Percentiles rank a stretch among this genome's conserved stretches.
These are phyloP conservation scores for Bipolaris victoriae DNA, from an alignment of 2,329 filamentous ascomycete genomes.

Conservation along the genomic window DNA sequence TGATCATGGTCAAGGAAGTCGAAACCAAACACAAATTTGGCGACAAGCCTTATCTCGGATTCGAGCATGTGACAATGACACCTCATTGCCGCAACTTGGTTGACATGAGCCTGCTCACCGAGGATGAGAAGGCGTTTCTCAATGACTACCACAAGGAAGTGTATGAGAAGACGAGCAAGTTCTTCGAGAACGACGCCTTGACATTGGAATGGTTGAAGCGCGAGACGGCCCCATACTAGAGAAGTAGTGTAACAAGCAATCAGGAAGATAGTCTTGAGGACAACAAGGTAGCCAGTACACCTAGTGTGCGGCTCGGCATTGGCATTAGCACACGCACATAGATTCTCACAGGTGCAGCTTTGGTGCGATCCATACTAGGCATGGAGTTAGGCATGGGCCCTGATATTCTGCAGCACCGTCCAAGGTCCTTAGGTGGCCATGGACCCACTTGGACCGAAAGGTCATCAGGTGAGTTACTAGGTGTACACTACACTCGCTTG, in stretches of 20 bases:
- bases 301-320: slow-evolving; percentile 22
- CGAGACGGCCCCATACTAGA: slow-evolving; percentile 71
- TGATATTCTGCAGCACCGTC: slow-evolving; percentile 20
- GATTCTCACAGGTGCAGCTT: slow-evolving; percentile 23
- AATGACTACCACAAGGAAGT: slow-evolving; percentile 86
- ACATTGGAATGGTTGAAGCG: slow-evolving; percentile 82
- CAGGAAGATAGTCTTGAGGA: slow-evolving; percentile 1
- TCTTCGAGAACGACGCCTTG: slow-evolving; percentile 74
- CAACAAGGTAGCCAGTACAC: slow-evolving; percentile 17
- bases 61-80: slow-evolving; percentile 97
- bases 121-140: slow-evolving; percentile 80
- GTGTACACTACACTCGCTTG: too few species aligned
- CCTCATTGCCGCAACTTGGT: slow-evolving; percentile 92
- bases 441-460: slow-evolving; percentile 13
- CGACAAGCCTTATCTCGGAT: slow-evolving; percentile 91
- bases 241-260: slow-evolving; percentile 1
- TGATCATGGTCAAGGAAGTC: slow-evolving; percentile 89
- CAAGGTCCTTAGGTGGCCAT: slow-evolving; percentile 16
- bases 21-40: slow-evolving; percentile 87
- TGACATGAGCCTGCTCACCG: slow-evolving; percentile 73
- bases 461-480: slow-evolving; percentile 7
- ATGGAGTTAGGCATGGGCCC: slow-evolving; percentile 18
- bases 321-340: slow-evolving; percentile 3
- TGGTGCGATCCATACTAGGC: slow-evolving; percentile 14
- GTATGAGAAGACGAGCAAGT: slow-evolving; percentile 77